Evolutionary conservation across 345 rosid genomes (phyloP).

Genomic region (Lepidium africanum): DNA sequence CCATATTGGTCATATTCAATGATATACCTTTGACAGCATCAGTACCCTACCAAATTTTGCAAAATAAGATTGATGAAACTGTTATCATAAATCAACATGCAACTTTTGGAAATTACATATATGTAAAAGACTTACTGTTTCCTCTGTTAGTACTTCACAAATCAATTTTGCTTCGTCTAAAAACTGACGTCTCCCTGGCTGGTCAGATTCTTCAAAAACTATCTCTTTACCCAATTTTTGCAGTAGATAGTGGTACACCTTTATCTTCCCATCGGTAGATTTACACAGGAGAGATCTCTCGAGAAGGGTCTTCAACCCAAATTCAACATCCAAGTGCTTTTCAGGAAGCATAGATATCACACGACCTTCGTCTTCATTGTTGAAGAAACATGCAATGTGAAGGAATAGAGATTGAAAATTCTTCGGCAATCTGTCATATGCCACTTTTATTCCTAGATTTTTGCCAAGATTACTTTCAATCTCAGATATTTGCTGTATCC

Average conservation of each 20-base stretch:
- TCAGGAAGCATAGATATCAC: not conserved
- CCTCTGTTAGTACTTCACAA: not conserved
- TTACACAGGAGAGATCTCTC: not conserved
- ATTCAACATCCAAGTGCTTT: not conserved
- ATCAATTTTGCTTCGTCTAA: constrained; percentile 3
- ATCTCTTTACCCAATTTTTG: not conserved
- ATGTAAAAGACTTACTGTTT: not conserved
- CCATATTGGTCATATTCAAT: not conserved
- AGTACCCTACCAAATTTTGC: constrained; percentile 3
- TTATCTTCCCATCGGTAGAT: not conserved
- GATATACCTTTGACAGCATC: not conserved
- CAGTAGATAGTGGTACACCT: not conserved
- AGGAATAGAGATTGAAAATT: not conserved
- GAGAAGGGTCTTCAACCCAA: not conserved
- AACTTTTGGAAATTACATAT: not conserved
- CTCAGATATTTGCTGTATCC: not conserved
- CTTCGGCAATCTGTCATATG: not conserved
- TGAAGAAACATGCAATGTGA: not conserved
- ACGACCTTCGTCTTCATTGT: not conserved
- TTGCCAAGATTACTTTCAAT: not conserved
- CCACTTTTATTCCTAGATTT: too few species aligned
- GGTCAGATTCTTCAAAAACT: not conserved
- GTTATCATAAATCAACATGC: not conserved
- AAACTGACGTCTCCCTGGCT: constrained; percentile 8
- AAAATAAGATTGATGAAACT: not conserved